Evolutionary conservation across 768 basidiomycete genomes (phyloP).

Genomic region (Xerocomus potaroensis): DNA sequence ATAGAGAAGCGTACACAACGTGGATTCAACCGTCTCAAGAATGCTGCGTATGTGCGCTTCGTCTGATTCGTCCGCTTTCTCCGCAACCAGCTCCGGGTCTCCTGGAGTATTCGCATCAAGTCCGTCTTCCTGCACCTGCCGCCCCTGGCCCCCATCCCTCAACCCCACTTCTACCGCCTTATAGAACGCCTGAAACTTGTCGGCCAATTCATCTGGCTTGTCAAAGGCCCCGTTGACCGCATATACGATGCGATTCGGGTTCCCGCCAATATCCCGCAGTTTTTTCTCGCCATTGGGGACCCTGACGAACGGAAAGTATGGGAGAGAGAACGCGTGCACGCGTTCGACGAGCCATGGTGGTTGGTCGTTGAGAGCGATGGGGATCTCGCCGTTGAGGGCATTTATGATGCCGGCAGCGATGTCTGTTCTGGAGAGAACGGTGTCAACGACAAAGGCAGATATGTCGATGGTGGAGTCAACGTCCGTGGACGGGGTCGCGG

Average conservation of each 20-base stretch:
- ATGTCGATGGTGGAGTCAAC: conserved; percentile 46
- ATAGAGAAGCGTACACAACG: conserved; percentile 73
- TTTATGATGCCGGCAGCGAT: conserved; percentile 51
- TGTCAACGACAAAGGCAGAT: conserved; percentile 55
- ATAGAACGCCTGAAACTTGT: conserved; percentile 72
- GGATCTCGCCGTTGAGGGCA: conserved; percentile 53
- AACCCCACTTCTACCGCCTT: conserved; percentile 61
- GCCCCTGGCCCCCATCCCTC: conserved; percentile 23
- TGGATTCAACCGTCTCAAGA: conserved; percentile 70
- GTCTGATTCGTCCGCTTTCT: conserved; percentile 24
- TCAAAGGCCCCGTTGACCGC: conserved; percentile 40
- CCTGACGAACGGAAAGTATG: conserved; percentile 56
- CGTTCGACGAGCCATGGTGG: conserved; percentile 60
- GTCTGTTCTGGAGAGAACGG: conserved; percentile 48
- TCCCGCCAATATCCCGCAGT: conserved; percentile 28
- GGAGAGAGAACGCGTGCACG: conserved; percentile 50
- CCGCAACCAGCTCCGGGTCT: conserved; percentile 10
- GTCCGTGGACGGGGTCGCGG: conserved; percentile 20
- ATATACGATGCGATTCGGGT: conserved; percentile 25
- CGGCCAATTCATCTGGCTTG: conserved; percentile 47
- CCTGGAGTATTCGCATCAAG: conserved; percentile 12
- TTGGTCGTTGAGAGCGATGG: conserved; percentile 39
- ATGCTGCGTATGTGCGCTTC: conserved; percentile 52
- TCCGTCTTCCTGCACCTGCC: conserved; percentile 2
- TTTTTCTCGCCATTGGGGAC: conserved; percentile 30